Base-by-base conservation (phyloP, 2,329 filamentous ascomycete genomes). In the Xylariales sp. region DNA sequence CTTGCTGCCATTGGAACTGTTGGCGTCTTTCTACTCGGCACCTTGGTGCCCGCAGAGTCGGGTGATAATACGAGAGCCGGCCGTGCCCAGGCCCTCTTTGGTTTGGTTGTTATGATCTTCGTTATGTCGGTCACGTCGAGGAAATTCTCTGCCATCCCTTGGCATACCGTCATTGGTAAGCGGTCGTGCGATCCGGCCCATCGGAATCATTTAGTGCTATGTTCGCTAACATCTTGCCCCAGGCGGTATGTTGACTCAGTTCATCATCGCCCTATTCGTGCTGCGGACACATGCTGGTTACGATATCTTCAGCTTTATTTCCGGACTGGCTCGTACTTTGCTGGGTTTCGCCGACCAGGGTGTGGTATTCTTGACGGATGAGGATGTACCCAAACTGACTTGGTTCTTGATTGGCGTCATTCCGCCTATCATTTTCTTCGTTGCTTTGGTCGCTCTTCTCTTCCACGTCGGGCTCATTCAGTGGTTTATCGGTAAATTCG, bases 341-440 rank as follows among this genome's bases (percentile, higher is more conserved):
- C 86, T 97, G 5, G 88, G 90, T 32, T 97, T 93, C 74, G 92
- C 94, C 30, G 82, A 83, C 18, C 79, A 93, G 39, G 94, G 94
- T 78, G 88, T 92, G 0, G 78, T 79, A 0, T 97, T 97, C 83
- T 80, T 97, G 73, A 91, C 89, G 0, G 81, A 83, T 14, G 62
- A 74, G 0, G 78, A 79, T 7, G 82, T 84, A 5, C 76, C 82
- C 3, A 43, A 80, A 3, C 75, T 84, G 0, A 72, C 75, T 3
- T 93, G 86, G 87, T 97, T 97, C 86, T 84, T 97, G 70, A 85
- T 91, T 57, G 83, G 85, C 57, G 93, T 97, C 69, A 86, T 97
- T n/a, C 93, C 94, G 0, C 90, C 94, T 75, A 97, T 97, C 81
- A 93, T 97, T 83, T 97, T 97, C 88, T 97, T 97, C 88, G 92